These are phyloP conservation scores for Scutellaria baicalensis DNA, from an alignment of 257 asterid genomes.

Conservation along the genomic window DNA sequence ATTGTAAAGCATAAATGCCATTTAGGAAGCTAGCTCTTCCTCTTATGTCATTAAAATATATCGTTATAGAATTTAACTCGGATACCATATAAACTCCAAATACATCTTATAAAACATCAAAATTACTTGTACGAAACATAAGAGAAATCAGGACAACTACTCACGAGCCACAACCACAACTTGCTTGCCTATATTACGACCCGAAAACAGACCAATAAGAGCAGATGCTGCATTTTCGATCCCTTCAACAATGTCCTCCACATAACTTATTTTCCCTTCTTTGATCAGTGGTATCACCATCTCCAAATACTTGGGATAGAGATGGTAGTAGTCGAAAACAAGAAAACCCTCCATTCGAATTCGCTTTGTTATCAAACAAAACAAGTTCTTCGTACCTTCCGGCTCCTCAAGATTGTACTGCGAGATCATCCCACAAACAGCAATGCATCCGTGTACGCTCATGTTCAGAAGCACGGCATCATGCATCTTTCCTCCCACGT, in stretches of 20 bases:
- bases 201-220: slow-evolving; percentile 30
- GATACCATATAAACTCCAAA: too few relatives aligned
- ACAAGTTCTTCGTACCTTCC: slow-evolving; percentile 27
- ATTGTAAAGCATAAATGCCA: too few relatives aligned
- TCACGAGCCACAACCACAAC: slow-evolving; percentile 30
- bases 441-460: slow-evolving; percentile 30
- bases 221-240: slow-evolving; percentile 33
- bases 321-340: slow-evolving; percentile 21
- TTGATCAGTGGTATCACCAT: slow-evolving; percentile 27
- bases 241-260: slow-evolving; percentile 39
- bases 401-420: slow-evolving; percentile 30
- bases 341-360: slow-evolving; percentile 40
- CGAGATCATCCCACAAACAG: slow-evolving; percentile 45
- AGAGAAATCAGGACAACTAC: not conserved
- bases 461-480: slow-evolving; percentile 46
- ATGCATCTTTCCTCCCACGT: slow-evolving; percentile 45
- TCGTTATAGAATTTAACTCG: too few relatives aligned
- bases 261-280: slow-evolving; percentile 26
- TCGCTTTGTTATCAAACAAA: slow-evolving; percentile 12
- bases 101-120: too few relatives aligned
- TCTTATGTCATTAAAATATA: too few relatives aligned
- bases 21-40: too few relatives aligned
- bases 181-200: slow-evolving; percentile 42
- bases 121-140: not conserved
- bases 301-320: slow-evolving; percentile 28